Evolutionary conservation across 805 yeast species (phyloP), one percentile per base, ranked within the genome.

Genomic region (Cyberlindnera saturnus): DNA sequence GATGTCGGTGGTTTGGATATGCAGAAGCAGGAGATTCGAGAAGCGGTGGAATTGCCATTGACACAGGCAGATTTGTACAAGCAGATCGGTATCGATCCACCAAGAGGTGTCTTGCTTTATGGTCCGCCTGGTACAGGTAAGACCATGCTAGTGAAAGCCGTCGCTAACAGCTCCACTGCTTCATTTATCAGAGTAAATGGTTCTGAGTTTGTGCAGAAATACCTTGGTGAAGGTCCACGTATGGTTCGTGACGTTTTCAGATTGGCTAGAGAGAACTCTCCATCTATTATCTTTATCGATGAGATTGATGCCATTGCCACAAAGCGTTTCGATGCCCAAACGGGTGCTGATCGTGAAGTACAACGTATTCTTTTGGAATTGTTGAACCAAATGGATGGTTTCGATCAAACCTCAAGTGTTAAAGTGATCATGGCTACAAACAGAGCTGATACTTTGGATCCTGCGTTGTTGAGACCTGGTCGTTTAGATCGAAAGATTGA

Each of bases 71-170:
- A 95, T 57, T 73, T 95, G 52, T 93, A 93, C 68, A 85, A 87
- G 60, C 98, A 93, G 67, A 93, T 93, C 60, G 99, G 99, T 68
- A 90, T 93, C 52, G 98, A 93, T 59, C 99, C 99, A 16, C 99
- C 99, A 50, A 81, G 98, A 54, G 99, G 99, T 57, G 99, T 93
- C 28, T 69, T 93, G 54, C 72, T 93, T 48, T 93, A 93, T 66
- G 99, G 99, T n/a, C 98, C 99, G 10, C 99, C 99, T 38, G 99
- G 99, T 63, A 93, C 99, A 1, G 99, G 99, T 59, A 93, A 93
- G 66, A 93, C 99, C 18, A 90, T 93, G 98, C 76, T 93, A 62
- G 99, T 93, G 39, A 93, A 93, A 66, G 99, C 99, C 0, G 99
- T 93, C 38, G 99, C 99, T 11, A 91, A 93, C 67, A 81, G 91